These are phyloP conservation scores for Fusarium camptoceras DNA, from an alignment of 2,329 filamentous ascomycete genomes.

Conservation along the genomic window DNA sequence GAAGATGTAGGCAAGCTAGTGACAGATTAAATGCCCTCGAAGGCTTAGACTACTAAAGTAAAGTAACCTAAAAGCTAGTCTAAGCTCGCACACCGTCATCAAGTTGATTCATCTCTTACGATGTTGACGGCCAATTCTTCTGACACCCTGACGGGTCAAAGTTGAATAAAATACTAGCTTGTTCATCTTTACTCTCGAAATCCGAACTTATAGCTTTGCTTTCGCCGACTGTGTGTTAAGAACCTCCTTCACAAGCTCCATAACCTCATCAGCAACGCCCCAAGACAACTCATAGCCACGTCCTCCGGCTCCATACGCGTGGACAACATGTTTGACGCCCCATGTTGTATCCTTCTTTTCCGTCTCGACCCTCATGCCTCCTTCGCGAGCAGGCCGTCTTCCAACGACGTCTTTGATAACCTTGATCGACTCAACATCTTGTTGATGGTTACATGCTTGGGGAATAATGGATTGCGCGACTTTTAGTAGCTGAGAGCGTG, in stretches of 20 bases:
- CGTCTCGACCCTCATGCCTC: constrained; percentile 58
- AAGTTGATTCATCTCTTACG: too few species aligned
- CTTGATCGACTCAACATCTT: constrained; percentile 24
- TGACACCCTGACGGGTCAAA: background rate
- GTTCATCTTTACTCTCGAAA: background rate
- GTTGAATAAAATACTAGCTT: background rate
- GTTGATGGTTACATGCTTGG: constrained; percentile 10
- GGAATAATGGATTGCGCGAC: constrained; percentile 28
- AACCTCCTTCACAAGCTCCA: constrained; percentile 22
- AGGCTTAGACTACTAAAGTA: too few species aligned
- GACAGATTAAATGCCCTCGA: too few species aligned
- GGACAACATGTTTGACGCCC: constrained; percentile 53
- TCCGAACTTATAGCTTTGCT: constrained; percentile 17
- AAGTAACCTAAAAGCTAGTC: too few species aligned
- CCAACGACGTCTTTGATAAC: constrained; percentile 60
- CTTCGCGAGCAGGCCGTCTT: constrained; percentile 58
- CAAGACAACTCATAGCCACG: constrained; percentile 72
- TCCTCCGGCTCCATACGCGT: constrained; percentile 71
- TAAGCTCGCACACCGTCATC: too few species aligned
- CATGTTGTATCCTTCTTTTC: constrained; percentile 27
- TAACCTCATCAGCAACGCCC: constrained; percentile 66
- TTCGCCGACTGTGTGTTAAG: background rate
- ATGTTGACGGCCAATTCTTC: too few species aligned
- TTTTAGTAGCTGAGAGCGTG: constrained; percentile 52
- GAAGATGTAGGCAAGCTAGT: accelerated